Percentiles rank a stretch among this genome's conserved stretches.
phyloP scores from a whole-genome alignment of 345 rosid genomes.

The Camelina sativa region DNA sequence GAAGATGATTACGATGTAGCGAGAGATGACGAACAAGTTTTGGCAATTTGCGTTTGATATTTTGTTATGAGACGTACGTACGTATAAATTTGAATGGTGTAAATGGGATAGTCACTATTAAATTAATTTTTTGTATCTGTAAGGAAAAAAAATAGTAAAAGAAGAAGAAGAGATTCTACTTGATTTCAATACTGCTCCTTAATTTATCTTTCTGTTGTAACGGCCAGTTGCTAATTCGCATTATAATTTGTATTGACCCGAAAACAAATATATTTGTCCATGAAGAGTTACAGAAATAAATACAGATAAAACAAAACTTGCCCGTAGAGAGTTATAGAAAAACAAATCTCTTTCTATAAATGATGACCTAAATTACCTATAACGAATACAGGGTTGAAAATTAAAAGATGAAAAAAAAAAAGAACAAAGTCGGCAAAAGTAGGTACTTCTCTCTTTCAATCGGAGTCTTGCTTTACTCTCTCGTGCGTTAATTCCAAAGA shows the following conservation, averaged over 20 bases:
- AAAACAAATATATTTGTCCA: not conserved
- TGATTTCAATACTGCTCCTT: not conserved
- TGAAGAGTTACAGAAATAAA: not conserved
- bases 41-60: constrained; percentile 38
- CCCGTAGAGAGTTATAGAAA: not conserved
- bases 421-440: constrained; percentile 3
- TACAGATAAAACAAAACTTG: not conserved
- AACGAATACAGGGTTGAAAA: not conserved
- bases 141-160: too few species aligned
- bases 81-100: constrained; percentile 15
- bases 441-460: not conserved
- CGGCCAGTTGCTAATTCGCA: constrained; percentile 18
- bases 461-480: too few species aligned
- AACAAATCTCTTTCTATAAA: not conserved
- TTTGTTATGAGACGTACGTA: constrained; percentile 28
- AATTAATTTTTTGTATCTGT: not conserved
- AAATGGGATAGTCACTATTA: constrained; percentile 11
- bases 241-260: constrained; percentile 12
- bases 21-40: constrained; percentile 19
- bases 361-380: not conserved
- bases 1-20: not conserved
- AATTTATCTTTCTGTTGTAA: constrained; percentile 20
- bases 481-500: too few species aligned
- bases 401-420: not conserved
- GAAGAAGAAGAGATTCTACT: constrained; percentile 4